Base-by-base conservation (phyloP, 176 grass and related monocot genomes). In the Cymbopogon citratus region DNA sequence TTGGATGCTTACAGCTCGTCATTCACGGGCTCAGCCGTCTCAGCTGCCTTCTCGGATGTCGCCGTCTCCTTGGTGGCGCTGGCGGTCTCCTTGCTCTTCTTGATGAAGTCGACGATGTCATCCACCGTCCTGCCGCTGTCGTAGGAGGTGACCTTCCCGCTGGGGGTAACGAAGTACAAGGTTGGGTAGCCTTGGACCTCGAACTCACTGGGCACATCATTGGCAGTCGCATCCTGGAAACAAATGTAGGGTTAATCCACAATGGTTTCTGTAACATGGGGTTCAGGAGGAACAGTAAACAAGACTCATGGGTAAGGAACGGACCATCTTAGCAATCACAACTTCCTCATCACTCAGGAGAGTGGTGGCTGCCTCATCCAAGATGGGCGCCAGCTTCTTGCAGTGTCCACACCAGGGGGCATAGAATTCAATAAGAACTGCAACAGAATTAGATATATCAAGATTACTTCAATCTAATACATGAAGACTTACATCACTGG, bases 371-470 rank as follows among this genome's bases (percentile, higher is more conserved):
- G 89, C 92, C 91, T 94, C 95, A 2, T 98, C 92, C 39, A 98
- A 73, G 75, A 94, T 89, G 14, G 92, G 90, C 9, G 84, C 92
- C 51, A 98, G 19, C 81, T 94, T 94, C 90, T 98, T 94, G 86
- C 95, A 98, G 81, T 98, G 95, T 67, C 92, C 92, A 29, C 95
- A 98, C 95, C 95, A 98, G 46, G 95, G 3, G 12, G 95, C 95
- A 81, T 98, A 98, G 74, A 98, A 94, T n/a, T 98, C 95, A 36
- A 98, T 78, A 56, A 98, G 72, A 69, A 98, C 95, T 98, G 57
- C 76, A 89, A 81, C 11, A 63, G 1, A 43, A 34, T 36, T 43
- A 10, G 7, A 73, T 26, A 41, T 66, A 74, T 57, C 26, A 43
- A 46, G 13, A 2, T 69, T 14, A 19, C 7, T 15, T 28, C 45